These are phyloP conservation scores for Fusarium virguliforme DNA, from an alignment of 2,329 filamentous ascomycete species.

Conservation along the genomic window DNA sequence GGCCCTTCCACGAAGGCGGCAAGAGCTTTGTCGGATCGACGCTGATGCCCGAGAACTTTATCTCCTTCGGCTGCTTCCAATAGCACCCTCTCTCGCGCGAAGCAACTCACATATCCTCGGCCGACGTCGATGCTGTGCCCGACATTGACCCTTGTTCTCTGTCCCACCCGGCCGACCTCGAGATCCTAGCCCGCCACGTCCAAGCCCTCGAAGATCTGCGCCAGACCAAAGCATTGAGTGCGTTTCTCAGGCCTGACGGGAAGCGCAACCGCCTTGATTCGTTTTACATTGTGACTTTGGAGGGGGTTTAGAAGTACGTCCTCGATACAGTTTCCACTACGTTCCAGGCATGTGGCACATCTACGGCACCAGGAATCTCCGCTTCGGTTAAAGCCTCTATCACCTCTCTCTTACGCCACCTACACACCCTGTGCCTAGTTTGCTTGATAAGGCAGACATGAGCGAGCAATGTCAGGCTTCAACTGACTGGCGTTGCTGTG, in stretches of 20 bases:
- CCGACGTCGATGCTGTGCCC: background rate
- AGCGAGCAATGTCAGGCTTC: too few relatives aligned
- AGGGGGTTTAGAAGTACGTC: conserved; percentile 1
- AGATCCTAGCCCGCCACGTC: conserved; percentile 3
- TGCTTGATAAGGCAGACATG: too few relatives aligned
- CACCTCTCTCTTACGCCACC: too few relatives aligned
- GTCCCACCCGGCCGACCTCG: background rate
- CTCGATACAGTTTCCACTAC: background rate
- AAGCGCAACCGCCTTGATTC: background rate
- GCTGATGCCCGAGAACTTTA: conserved; percentile 5
- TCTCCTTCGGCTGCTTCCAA: background rate
- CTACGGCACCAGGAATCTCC: background rate
- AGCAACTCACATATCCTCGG: conserved; percentile 2
- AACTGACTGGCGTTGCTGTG: too few relatives aligned
- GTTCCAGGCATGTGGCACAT: background rate
- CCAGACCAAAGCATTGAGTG: background rate
- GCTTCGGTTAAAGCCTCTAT: background rate
- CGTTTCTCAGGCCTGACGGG: conserved; percentile 2
- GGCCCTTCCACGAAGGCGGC: background rate
- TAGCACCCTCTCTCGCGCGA: background rate
- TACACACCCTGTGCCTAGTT: too few relatives aligned
- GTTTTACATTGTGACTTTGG: background rate
- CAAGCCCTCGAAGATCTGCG: background rate
- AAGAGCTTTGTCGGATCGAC: conserved; percentile 3
- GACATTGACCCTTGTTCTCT: background rate